Base-by-base conservation (phyloP, 176 grass and related monocot genomes). In the Hyparrhenia diplandra region DNA sequence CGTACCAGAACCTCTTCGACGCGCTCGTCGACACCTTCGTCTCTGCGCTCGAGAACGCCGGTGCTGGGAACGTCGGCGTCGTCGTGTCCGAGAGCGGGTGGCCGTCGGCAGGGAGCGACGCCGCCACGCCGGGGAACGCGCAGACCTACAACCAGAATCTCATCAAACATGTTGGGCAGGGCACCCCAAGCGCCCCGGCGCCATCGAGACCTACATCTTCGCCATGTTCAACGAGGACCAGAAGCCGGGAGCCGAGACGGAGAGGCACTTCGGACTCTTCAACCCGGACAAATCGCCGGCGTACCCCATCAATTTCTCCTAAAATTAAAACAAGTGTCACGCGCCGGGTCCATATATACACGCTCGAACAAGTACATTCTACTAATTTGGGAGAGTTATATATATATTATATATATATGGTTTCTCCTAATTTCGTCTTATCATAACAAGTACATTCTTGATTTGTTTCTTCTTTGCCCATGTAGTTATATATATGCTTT, bases 211-310 rank as follows among this genome's bases (percentile, higher is more conserved):
- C 10, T 93, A 93, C 77, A 70, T 97, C 2, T 97, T 89, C 69
- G 74, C 83, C 24, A 81, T 97, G 88, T 97, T 97, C 81, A 85
- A 97, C 32, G 91, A 97, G 87, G 69, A 93, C 60, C 46, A 59
- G 58, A 93, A 93, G 71, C 0, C 3, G 1, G 49, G 72, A 1
- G 9, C 34, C 2, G 68, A 39, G 3, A 71, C 86, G 7, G 86
- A 91, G 61, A 49, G 77, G 81, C 82, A 89, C 59, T 97, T 84
- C 60, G 91, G 94, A 0, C 42, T 95, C 29, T 95, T 92, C 78
- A 90, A 84, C 32, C 76, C 88, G 16, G 77, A 30, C 73, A 80
- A 67, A 61, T 75, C 86, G 3, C 74, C 47, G n/a, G 86, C 88
- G 0, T 97, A 93, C 69, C 80, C 77, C 1, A 89, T 97, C 45